phyloP scores from a whole-genome alignment of 1,284 basidiomycete species.

The Farysia itapuensis region DNA sequence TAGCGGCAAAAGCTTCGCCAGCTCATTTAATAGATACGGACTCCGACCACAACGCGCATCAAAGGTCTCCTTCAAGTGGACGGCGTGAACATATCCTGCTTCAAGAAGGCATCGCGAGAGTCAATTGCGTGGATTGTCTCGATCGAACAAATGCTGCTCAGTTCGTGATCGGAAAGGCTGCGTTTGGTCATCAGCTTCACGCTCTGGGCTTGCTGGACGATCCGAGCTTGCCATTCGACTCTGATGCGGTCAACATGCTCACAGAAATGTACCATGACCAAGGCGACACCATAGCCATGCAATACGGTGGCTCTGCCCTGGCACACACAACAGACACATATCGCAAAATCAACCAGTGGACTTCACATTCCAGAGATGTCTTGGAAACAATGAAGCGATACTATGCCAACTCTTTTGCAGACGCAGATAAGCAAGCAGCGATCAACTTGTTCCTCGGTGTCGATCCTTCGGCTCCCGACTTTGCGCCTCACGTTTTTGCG shows the following conservation, averaged over 20 bases:
- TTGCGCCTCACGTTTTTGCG: slow-evolving; percentile 22
- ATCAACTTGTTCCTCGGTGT: slow-evolving; percentile 96
- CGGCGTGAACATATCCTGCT: slow-evolving; percentile 67
- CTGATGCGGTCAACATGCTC: slow-evolving; percentile 92
- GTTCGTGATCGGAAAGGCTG: slow-evolving; percentile 95
- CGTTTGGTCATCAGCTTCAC: slow-evolving; percentile 91
- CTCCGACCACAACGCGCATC: background rate
- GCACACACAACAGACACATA: slow-evolving; percentile 98
- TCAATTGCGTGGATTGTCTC: slow-evolving; percentile 79
- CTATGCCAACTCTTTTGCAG: slow-evolving; percentile 83
- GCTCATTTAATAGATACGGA: background rate
- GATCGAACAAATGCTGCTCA: slow-evolving; percentile 94
- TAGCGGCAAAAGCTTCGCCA: background rate
- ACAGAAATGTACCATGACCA: slow-evolving; percentile 92
- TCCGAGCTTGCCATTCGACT: slow-evolving; percentile 86
- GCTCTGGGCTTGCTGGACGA: slow-evolving; percentile 75
- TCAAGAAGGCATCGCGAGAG: slow-evolving; percentile 77
- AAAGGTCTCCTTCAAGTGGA: background rate
- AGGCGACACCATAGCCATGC: slow-evolving; percentile 78
- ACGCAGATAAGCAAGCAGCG: slow-evolving; percentile 95
- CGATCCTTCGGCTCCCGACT: slow-evolving; percentile 43
- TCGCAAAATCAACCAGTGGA: slow-evolving; percentile 89
- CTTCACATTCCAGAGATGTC: slow-evolving; percentile 93
- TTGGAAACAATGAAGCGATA: slow-evolving; percentile 94
- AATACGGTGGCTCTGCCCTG: slow-evolving; percentile 73